These are phyloP conservation scores for Xylariaceae sp. DNA, from an alignment of 2,329 filamentous ascomycete genomes.

Conservation along the genomic window DNA sequence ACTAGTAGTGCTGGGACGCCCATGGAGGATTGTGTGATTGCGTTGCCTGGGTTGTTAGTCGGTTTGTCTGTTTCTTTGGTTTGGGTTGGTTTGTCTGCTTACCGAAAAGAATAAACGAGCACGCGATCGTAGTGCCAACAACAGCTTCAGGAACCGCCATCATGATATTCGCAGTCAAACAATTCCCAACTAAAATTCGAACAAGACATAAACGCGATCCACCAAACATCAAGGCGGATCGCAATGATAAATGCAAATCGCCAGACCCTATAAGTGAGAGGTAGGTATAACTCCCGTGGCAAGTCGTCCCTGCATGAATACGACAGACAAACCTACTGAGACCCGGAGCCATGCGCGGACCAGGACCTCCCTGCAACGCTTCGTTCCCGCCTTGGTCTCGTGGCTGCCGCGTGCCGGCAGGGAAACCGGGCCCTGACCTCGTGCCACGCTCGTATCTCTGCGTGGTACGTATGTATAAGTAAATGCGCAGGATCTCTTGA, in stretches of 20 bases:
- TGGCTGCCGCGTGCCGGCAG: not conserved
- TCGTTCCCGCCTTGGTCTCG: not conserved
- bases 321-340: not conserved
- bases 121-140: slow-evolving; percentile 43
- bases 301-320: too few species aligned
- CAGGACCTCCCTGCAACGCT: not conserved
- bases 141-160: slow-evolving; percentile 32
- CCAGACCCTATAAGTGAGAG: too few species aligned
- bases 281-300: too few species aligned
- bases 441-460: too few species aligned
- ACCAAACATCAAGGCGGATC: too few species aligned
- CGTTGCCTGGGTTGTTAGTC: slow-evolving; percentile 39
- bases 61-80: not conserved
- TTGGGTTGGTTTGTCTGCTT: slow-evolving; percentile 9
- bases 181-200: too few species aligned
- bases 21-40: slow-evolving; percentile 51
- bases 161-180: too few species aligned
- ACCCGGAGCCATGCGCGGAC: too few species aligned
- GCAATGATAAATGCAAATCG: too few species aligned
- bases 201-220: too few species aligned
- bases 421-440: not conserved
- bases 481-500: too few species aligned
- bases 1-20: slow-evolving; percentile 46
- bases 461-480: too few species aligned
- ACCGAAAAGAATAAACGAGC: slow-evolving; percentile 48